Evolutionary conservation across 2,329 filamentous ascomycete species (phyloP), one percentile per base, ranked within the genome.

Genomic region (Myriosclerotinia curreyana): DNA sequence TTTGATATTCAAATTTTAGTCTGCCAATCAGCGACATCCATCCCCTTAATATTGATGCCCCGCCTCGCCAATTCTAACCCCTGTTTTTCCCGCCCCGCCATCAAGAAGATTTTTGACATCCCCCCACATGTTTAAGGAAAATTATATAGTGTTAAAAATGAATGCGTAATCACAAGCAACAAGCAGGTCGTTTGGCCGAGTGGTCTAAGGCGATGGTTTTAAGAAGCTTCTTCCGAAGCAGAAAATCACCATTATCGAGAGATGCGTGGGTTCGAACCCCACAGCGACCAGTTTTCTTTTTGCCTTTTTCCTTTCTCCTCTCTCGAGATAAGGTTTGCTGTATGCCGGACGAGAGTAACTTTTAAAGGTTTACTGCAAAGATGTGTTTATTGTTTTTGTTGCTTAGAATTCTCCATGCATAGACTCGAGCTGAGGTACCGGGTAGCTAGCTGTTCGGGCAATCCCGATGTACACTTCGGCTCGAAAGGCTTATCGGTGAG

Each of bases 231-330:
- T 44, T 53, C 0, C 0, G n/a, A 56, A n/a, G 36, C 14, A 53
- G 42, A n/a, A 66, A 22, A 0, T 55, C 71, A 74, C 71, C 71
- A 72, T 71, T 74, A 68, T 71, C 71, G 71, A 68, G 67, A 73
- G 71, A 71, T 69, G 71, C 71, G 68, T 68, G 71, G 65, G 72
- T 74, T 74, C 71, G 72, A 74, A 73, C 71, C 71, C 65, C 72
- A 69, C 68, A 68, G 69, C 53, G 66, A 73, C 14, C 50, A 61
- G 20, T 12, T 49, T 50, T n/a, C n/a, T n/a, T n/a, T n/a, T n/a
- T n/a, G n/a, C n/a, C n/a, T n/a, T n/a, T n/a, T n/a, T n/a, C n/a
- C n/a, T n/a, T n/a, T n/a, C n/a, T n/a, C n/a, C n/a, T n/a, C n/a
- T n/a, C n/a, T n/a, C n/a, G n/a, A n/a, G n/a, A n/a, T n/a, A n/a